These are phyloP conservation scores for Cicer chorassanicum DNA, from an alignment of 306 rosid species.

Conservation along the genomic window DNA sequence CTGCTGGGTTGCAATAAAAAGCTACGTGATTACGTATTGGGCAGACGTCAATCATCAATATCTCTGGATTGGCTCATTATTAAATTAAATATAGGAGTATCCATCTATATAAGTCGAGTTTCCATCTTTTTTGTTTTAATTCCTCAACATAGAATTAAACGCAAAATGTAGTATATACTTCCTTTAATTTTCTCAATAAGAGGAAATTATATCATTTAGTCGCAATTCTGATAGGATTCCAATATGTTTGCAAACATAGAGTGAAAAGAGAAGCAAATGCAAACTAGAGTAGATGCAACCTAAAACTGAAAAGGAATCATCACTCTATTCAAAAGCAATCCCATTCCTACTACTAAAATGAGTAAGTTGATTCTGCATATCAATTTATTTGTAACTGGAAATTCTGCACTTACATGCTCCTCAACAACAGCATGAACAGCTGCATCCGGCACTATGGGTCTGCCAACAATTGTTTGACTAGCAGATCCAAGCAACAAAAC, in stretches of 20 bases:
- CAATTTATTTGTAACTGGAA: slow-evolving; percentile 34
- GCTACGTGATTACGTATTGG: neutral
- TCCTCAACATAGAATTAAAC: neutral
- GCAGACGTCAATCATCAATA: neutral
- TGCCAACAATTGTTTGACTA: slow-evolving; percentile 81
- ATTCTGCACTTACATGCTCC: slow-evolving; percentile 81
- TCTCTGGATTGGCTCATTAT: neutral
- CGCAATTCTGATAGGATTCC: slow-evolving; percentile 29
- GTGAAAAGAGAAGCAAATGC: slow-evolving; percentile 13
- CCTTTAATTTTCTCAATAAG: slow-evolving; percentile 27
- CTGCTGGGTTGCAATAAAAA: neutral
- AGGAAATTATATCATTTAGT: slow-evolving; percentile 8
- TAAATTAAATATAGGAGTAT: neutral
- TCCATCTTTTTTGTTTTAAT: neutral
- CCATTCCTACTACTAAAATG: slow-evolving; percentile 29
- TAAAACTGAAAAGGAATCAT: slow-evolving; percentile 4
- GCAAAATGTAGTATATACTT: slow-evolving; percentile 11
- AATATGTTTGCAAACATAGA: slow-evolving; percentile 13
- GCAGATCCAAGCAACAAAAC: slow-evolving; percentile 83
- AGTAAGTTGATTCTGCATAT: slow-evolving; percentile 22
- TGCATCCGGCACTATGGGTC: slow-evolving; percentile 82
- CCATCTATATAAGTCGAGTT: too few species aligned
- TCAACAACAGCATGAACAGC: slow-evolving; percentile 90
- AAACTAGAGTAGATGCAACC: slow-evolving; percentile 8
- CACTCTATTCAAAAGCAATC: slow-evolving; percentile 35